These are phyloP conservation scores for Leucocoprinus sp. DNA, from an alignment of 768 basidiomycete species.

Conservation along the genomic window DNA sequence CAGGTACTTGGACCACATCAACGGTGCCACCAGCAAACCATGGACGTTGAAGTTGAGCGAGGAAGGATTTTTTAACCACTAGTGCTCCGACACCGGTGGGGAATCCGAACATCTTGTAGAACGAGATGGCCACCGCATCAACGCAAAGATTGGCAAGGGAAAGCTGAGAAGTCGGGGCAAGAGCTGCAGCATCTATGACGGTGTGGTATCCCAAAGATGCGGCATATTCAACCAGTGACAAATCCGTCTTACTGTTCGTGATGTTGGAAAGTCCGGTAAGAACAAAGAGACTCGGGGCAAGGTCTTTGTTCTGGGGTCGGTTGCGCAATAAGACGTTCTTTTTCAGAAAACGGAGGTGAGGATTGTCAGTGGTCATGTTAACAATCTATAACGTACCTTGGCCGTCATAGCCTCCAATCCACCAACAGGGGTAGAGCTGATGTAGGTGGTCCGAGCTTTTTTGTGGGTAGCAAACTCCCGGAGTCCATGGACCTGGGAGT, in stretches of 20 bases:
- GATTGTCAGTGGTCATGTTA: background rate
- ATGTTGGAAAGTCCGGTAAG: constrained; percentile 80
- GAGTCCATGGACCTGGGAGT: constrained; percentile 54
- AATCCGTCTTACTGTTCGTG: constrained; percentile 62
- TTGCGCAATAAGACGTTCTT: constrained; percentile 50
- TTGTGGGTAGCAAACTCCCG: constrained; percentile 56
- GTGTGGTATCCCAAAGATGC: constrained; percentile 63
- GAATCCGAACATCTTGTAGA: constrained; percentile 89
- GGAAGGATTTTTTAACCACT: constrained; percentile 62
- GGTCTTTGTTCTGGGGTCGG: constrained; percentile 34
- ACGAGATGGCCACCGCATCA: constrained; percentile 77
- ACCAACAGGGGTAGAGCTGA: constrained; percentile 53
- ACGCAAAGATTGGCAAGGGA: constrained; percentile 59
- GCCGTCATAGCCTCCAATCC: constrained; percentile 52
- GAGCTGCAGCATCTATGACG: constrained; percentile 75
- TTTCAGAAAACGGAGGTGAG: background rate
- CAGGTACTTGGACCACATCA: constrained; percentile 78
- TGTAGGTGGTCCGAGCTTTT: constrained; percentile 54
- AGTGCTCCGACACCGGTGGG: constrained; percentile 81
- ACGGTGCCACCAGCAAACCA: constrained; percentile 87
- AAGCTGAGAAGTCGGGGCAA: constrained; percentile 64
- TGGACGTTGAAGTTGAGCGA: constrained; percentile 52
- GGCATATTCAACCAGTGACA: constrained; percentile 59
- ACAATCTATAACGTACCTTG: constrained; percentile 38
- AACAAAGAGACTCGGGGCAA: constrained; percentile 57